phyloP scores from a whole-genome alignment of 176 grass and related monocot genomes.

The Miscanthus lutarioriparius region DNA sequence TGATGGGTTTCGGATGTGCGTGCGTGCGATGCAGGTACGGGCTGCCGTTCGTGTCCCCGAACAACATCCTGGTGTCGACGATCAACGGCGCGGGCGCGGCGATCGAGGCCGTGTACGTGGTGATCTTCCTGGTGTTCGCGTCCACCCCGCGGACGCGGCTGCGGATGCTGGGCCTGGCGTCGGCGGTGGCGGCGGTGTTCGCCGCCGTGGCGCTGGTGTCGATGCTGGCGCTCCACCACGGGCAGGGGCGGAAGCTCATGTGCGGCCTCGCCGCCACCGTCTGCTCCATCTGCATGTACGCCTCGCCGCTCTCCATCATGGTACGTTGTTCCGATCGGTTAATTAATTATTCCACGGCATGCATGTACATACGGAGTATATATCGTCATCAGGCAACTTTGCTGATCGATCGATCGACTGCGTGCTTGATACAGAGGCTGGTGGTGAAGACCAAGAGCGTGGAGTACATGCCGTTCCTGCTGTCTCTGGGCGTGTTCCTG shows the following conservation, averaged over 20 bases:
- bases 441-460: conserved; percentile 98
- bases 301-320: conserved; percentile 94
- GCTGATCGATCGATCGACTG: too few species aligned
- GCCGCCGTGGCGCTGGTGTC: conserved; percentile 59
- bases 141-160: conserved; percentile 45
- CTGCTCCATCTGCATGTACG: conserved; percentile 99
- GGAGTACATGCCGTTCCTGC: conserved; percentile 94
- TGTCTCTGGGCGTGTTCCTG: conserved; percentile 89
- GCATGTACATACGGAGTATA: too few species aligned
- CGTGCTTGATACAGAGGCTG: conserved; percentile 51
- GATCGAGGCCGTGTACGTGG: conserved; percentile 76
- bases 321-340: conserved; percentile 12
- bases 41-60: conserved; percentile 83
- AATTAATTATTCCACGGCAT: too few species aligned
- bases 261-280: conserved; percentile 67
- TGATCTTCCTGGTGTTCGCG: conserved; percentile 75
- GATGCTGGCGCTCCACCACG: conserved; percentile 55
- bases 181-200: conserved; percentile 54
- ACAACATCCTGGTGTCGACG: conserved; percentile 89
- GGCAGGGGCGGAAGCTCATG: conserved; percentile 60
- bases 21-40: conserved; percentile 55
- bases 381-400: too few species aligned
- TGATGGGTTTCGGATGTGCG: neutral
- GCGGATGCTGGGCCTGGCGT: conserved; percentile 55
- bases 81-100: conserved; percentile 75